A percentile compares a stretch with the other conserved stretches of the same genome.
Conservation (phyloP, 202 grass and related monocot species). For the Zoysia matrella region DNA sequence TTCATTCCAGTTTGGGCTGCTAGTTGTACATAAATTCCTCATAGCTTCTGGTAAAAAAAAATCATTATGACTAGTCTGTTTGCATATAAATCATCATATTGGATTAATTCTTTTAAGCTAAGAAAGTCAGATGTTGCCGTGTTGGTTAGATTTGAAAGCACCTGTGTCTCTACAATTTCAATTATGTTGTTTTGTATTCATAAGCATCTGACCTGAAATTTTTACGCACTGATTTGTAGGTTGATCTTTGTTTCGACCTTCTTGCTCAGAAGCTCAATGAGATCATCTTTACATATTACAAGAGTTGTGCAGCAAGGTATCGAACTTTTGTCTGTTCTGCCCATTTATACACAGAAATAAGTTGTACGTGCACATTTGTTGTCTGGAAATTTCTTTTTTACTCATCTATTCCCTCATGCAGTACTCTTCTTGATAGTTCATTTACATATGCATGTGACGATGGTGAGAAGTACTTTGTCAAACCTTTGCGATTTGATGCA, state of each 20-base stretch:
- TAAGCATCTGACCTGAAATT: slow-evolving; percentile 36
- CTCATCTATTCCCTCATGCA: slow-evolving; percentile 51
- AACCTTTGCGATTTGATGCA: slow-evolving; percentile 84
- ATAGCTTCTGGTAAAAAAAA: background rate
- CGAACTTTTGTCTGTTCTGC: slow-evolving; percentile 37
- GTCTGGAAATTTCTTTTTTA: slow-evolving; percentile 20
- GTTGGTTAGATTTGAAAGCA: slow-evolving; percentile 32
- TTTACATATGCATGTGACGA: slow-evolving; percentile 87
- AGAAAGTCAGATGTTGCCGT: background rate
- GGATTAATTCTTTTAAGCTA: slow-evolving; percentile 3
- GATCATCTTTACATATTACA: slow-evolving; percentile 98
- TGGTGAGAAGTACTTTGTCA: slow-evolving; percentile 83
- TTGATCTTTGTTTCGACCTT: slow-evolving; percentile 96
- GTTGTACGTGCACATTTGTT: background rate
- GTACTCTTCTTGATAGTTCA: slow-evolving; percentile 91
- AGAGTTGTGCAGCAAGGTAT: slow-evolving; percentile 94
- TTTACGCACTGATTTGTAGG: slow-evolving; percentile 59
- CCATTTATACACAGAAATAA: slow-evolving; percentile 13
- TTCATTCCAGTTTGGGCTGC: background rate
- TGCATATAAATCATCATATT: slow-evolving; percentile 35
- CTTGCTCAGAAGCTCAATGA: slow-evolving; percentile 97
- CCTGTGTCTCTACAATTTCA: background rate
- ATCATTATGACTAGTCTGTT: background rate
- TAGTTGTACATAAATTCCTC: slow-evolving; percentile 1
- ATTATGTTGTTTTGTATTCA: slow-evolving; percentile 23